These are phyloP conservation scores for Turritis glabra DNA, from an alignment of 345 rosid genomes.

Conservation along the genomic window DNA sequence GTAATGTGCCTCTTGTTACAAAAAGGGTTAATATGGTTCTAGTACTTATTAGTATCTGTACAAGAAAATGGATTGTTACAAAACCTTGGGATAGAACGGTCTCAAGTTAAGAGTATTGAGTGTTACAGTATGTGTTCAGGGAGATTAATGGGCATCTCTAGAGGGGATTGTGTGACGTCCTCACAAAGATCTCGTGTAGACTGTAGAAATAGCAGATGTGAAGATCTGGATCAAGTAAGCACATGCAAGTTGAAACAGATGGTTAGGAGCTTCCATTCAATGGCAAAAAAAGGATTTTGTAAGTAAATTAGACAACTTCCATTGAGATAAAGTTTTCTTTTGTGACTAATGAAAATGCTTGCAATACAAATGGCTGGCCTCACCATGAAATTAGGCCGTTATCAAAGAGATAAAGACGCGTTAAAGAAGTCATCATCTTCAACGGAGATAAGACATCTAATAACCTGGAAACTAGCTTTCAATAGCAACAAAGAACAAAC, in stretches of 20 bases:
- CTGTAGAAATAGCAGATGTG: conserved; percentile 1
- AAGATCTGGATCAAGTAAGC: conserved; percentile 21
- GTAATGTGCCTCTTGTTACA: conserved; percentile 1
- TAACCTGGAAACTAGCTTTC: conserved; percentile 11
- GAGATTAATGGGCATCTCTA: conserved; percentile 1
- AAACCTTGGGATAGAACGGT: not conserved
- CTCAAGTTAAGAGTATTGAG: not conserved
- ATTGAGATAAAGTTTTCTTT: not conserved
- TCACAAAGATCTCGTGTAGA: not conserved
- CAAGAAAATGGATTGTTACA: conserved; percentile 24
- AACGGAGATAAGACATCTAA: not conserved
- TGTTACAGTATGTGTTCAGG: not conserved
- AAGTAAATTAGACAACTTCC: not conserved
- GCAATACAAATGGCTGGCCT: conserved; percentile 4
- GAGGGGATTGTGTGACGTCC: not conserved
- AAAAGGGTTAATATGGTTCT: not conserved
- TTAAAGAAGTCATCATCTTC: not conserved
- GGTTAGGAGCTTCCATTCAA: not conserved
- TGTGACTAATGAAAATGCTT: not conserved
- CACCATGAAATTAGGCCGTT: conserved; percentile 10
- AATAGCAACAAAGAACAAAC: conserved; percentile 2
- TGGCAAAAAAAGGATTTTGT: not conserved
- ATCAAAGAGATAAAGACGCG: not conserved
- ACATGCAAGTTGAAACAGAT: not conserved
- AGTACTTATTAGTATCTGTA: conserved; percentile 14